Conservation (phyloP, 2,329 filamentous ascomycete species). For the Aspergillus caelatus region DNA sequence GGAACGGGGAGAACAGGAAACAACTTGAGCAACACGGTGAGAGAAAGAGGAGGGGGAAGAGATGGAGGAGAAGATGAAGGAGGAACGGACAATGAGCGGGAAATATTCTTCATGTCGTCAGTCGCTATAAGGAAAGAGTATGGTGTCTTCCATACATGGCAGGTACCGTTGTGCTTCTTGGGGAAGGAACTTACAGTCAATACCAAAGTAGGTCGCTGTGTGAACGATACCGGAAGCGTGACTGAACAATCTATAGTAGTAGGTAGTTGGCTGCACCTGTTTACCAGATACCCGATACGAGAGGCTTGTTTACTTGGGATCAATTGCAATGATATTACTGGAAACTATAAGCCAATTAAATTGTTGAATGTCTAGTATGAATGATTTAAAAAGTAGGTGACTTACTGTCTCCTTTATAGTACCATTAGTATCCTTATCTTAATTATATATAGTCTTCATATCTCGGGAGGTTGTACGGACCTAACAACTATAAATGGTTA, state of each 20-base stretch:
- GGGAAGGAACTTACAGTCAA: slow-evolving; percentile 8
- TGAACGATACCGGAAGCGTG: background rate
- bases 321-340: background rate
- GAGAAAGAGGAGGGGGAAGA: background rate
- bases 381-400: too few relatives aligned
- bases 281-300: background rate
- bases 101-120: background rate
- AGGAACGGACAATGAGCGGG: background rate
- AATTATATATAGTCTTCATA: too few relatives aligned
- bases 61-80: slow-evolving; percentile 2
- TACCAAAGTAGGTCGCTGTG: background rate
- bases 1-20: background rate
- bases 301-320: background rate
- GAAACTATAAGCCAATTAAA: background rate
- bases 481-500: too few relatives aligned
- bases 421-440: background rate
- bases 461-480: too few relatives aligned
- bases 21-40: background rate
- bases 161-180: background rate
- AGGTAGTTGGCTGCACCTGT: background rate
- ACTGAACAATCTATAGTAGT: background rate
- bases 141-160: background rate
- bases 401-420: background rate
- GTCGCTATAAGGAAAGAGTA: background rate
- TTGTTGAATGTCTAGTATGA: background rate